Conservation (phyloP, 2,329 filamentous ascomycete species). For the Clonostachys chloroleuca region DNA sequence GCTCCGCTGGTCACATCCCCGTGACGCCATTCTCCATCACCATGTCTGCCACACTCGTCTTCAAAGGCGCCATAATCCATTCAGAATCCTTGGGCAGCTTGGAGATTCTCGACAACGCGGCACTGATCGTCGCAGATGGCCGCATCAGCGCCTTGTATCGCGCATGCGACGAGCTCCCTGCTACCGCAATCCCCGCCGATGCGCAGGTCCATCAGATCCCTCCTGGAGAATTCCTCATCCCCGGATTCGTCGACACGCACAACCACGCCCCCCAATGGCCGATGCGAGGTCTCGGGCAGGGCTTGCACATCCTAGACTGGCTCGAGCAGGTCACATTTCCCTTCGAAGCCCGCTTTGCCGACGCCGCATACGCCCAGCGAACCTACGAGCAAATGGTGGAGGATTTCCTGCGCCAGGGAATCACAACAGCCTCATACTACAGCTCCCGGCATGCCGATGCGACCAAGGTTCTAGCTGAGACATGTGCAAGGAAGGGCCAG, state of each 20-base stretch:
- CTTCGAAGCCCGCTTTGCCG: conserved; percentile 55
- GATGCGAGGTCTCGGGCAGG: conserved; percentile 41
- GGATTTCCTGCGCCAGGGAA: conserved; percentile 56
- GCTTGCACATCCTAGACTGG: conserved; percentile 58
- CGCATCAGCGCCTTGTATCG: no score
- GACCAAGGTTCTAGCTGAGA: conserved; percentile 51
- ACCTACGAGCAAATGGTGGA: conserved; percentile 48
- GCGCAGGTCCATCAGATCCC: conserved; percentile 14
- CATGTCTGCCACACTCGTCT: no score
- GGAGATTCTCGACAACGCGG: no score
- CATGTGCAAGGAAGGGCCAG: conserved; percentile 48
- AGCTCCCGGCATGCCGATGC: conserved; percentile 50
- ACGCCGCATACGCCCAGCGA: conserved; percentile 43
- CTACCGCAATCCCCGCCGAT: no score
- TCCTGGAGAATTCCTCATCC: conserved; percentile 47
- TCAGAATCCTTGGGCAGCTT: no score
- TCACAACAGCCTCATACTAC: conserved; percentile 60
- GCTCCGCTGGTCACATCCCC: no score
- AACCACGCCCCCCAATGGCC: conserved; percentile 60
- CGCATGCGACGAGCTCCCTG: no score
- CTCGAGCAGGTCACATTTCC: conserved; percentile 60
- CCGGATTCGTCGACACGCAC: conserved; percentile 62
- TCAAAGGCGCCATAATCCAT: no score
- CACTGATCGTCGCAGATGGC: no score
- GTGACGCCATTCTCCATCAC: no score